These are phyloP conservation scores for Athelia sp. DNA, from an alignment of 1,284 basidiomycete genomes.

Conservation along the genomic window DNA sequence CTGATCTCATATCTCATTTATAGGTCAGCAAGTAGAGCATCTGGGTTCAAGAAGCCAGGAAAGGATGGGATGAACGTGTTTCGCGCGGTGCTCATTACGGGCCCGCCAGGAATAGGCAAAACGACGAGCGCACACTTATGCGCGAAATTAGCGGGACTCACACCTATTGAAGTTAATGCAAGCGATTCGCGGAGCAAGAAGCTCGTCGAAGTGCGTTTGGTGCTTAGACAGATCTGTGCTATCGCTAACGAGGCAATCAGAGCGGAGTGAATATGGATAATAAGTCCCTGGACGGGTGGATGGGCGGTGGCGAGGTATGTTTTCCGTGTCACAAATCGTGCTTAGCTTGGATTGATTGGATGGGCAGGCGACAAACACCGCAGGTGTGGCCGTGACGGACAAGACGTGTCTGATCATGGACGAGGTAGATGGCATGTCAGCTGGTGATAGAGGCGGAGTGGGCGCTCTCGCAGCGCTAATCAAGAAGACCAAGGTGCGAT, in stretches of 20 bases:
- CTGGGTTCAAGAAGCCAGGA: conserved; percentile 90
- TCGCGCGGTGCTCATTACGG: conserved; percentile 87
- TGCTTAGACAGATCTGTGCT: not conserved
- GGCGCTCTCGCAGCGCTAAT: conserved; percentile 91
- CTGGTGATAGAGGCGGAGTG: conserved; percentile 94
- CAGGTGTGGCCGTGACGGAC: conserved; percentile 71
- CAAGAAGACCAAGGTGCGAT: conserved; percentile 81
- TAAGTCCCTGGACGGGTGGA: conserved; percentile 84
- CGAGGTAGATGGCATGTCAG: conserved; percentile 99
- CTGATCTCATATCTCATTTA: conserved; percentile 6
- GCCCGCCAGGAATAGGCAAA: conserved; percentile 96
- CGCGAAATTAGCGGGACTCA: conserved; percentile 85
- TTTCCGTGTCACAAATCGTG: conserved; percentile 7
- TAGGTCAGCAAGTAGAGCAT: conserved; percentile 72
- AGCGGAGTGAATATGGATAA: conserved; percentile 87
- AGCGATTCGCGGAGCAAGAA: conserved; percentile 97
- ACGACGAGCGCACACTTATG: conserved; percentile 94
- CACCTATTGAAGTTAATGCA: conserved; percentile 93
- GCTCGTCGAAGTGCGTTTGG: conserved; percentile 81
- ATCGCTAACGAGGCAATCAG: conserved; percentile 29
- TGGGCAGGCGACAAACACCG: conserved; percentile 55
- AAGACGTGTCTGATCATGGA: conserved; percentile 96
- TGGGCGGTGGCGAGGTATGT: conserved; percentile 59
- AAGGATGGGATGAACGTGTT: conserved; percentile 86
- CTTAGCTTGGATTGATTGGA: no score